Conservation (phyloP, 495 filamentous ascomycete genomes). For the Ascobolus immersus region DNA sequence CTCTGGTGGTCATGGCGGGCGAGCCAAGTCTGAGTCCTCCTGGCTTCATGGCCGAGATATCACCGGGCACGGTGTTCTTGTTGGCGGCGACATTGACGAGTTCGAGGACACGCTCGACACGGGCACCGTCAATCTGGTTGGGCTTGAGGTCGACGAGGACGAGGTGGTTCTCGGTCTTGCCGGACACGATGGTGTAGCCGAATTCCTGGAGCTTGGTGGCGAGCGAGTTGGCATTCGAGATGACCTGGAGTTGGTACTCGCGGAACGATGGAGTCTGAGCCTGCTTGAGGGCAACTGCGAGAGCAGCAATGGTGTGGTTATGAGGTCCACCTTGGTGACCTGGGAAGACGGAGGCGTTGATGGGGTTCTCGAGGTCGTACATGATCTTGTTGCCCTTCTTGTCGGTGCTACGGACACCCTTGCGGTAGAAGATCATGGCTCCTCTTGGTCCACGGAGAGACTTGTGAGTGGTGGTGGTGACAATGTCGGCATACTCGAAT, state of each 20-base stretch:
- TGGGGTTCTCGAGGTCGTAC: slow-evolving; percentile 81
- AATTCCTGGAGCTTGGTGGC: slow-evolving; percentile 47
- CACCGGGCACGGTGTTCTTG: slow-evolving; percentile 96
- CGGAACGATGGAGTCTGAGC: slow-evolving; percentile 72
- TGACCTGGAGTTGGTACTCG: slow-evolving; percentile 64
- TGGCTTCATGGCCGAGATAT: slow-evolving; percentile 75
- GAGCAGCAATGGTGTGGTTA: slow-evolving; percentile 94
- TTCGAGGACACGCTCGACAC: slow-evolving; percentile 84
- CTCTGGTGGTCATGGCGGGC: slow-evolving; percentile 91
- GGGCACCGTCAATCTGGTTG: slow-evolving; percentile 65
- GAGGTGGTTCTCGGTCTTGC: slow-evolving; percentile 91
- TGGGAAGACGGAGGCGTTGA: slow-evolving; percentile 95
- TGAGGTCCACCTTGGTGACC: slow-evolving; percentile 95
- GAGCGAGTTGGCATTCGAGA: slow-evolving; percentile 70
- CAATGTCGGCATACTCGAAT: slow-evolving; percentile 74
- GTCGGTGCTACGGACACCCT: slow-evolving; percentile 61
- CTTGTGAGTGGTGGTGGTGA: slow-evolving; percentile 98
- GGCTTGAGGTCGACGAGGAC: slow-evolving; percentile 89
- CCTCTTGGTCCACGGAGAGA: slow-evolving; percentile 81
- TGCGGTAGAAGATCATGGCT: slow-evolving; percentile 95
- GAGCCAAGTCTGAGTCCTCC: slow-evolving; percentile 80
- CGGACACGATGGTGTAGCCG: slow-evolving; percentile 75
- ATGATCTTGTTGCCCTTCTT: slow-evolving; percentile 58
- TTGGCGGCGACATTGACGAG: slow-evolving; percentile 87
- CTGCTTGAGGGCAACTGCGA: slow-evolving; percentile 82